Evolutionary conservation across 768 basidiomycete species (phyloP), one percentile per base, ranked within the genome.

Genomic region (Sporobolomyces phaffii): DNA sequence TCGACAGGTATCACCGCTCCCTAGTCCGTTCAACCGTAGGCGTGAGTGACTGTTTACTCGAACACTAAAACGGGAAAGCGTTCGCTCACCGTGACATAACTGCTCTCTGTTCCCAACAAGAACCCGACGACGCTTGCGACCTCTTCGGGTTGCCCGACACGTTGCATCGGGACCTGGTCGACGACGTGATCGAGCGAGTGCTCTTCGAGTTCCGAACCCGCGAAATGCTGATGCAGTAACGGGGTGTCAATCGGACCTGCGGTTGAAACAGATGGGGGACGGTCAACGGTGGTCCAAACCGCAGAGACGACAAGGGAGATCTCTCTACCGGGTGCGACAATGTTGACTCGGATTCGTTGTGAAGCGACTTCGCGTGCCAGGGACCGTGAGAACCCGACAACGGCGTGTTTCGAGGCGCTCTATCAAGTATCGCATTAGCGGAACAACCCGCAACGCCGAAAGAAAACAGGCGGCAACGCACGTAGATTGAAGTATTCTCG

Each of bases 401-500:
- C 57, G 24, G 70, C 70, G 38, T 72, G 70, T 34, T 72, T 68
- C 2, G 66, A 65, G 2, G 70, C 70, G 43, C 62, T 54, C 70
- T 71, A 51, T 10, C 13, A 51, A 31, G 7, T 8, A 9, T 20
- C 38, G 36, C n/a, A 18, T 10, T 7, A 28, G 5, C 13, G 24
- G 34, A 9, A 43, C 38, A 47, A 29, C 18, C 33, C 9, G n/a
- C 34, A 34, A 22, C 31, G 11, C 38, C 2, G 14, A 20, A 9
- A 31, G 20, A 22, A 33, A 24, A 1, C 1, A 26, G 14, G 29
- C 3, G 36, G 17, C 6, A 18, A 29, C 65, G 11, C 18, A 71
- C 70, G 49, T 67, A 71, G 3, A 56, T 65, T 0, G 29, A 24
- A 24, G 53, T 57, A 28, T 47, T n/a, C 1, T 53, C 45, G 8